Base-by-base conservation (phyloP, 139 green algal species). In the Chlamydomonas asymmetrica region DNA sequence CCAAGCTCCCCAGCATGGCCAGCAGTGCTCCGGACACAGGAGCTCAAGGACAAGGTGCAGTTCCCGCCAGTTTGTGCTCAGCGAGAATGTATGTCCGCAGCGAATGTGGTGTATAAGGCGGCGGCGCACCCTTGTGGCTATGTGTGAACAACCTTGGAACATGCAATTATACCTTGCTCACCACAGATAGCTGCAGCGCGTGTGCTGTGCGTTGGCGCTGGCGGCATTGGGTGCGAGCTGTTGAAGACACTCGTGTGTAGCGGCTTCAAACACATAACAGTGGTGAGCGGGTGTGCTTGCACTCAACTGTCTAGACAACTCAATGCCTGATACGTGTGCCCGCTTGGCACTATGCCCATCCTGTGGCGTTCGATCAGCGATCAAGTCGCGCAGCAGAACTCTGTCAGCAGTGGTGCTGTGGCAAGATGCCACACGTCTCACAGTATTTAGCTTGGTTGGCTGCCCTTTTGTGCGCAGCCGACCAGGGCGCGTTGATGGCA, bases 151-250 rank as follows among this genome's bases (percentile, higher is more conserved):
- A 16, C 9, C 8, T 27, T 23, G 22, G 27, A 63, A 63, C 16
- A 63, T 34, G 23, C 39, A 16, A 25, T 39, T 38, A 38, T 2
- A 41, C 72, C 38, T 29, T 25, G 7, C 35, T 20, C 7, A 4
- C 20, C 45, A 43, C 59, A 77, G 71, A 77, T 77, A 43, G 57
- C 43, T 40, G 32, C 74, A 1, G 84, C 89, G 0, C 92, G 89
- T 35, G 89, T 99, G 50, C 83, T 99, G 7, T 88, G 88, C 48
- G 93, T 99, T 1, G 97, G 96, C 1, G 96, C 97, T 9, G 97
- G 97, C 16, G 97, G 97, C 23, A 99, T 99, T 32, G 97, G 97
- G 4, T 99, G 97, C 78, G 97, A 99, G 81, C 85, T 99, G 38
- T 79, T 99, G 10, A 99, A 99, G 73, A 99, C 97, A 4, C 86